Evolutionary conservation across 805 yeast genomes (phyloP), one percentile per base, ranked within the genome.

Genomic region (Pichia californica): DNA sequence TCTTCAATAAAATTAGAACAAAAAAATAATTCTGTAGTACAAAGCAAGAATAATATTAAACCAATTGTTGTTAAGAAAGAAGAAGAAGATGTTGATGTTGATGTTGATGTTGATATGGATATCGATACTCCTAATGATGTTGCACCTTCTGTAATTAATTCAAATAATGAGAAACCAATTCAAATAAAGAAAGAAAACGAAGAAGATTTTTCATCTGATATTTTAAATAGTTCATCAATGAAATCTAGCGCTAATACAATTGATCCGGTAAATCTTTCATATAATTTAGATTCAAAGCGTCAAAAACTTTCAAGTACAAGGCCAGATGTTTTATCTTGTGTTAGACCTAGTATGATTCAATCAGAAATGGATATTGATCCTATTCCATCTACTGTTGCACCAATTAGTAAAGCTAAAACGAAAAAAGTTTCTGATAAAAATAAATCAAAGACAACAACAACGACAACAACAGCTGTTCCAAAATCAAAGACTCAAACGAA

Each of bases 211-310:
- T 25, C 27, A 8, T 25, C 27, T 25, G 7, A 8, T 27, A n/a
- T 25, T 9, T 29, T 38, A 5, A 25, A 8, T n/a, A n/a, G n/a
- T n/a, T n/a, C n/a, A n/a, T n/a, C n/a, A n/a, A n/a, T n/a, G n/a
- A n/a, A 35, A 31, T 46, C 28, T 15, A 27, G 43, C 43, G 43
- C 62, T 5, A 54, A 43, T 39, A 56, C 63, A 4, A 58, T 55
- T 31, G 66, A 63, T 48, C 66, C 68, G 8, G 53, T 57, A 25
- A 59, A 58, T 40, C 47, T 63, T 19, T 58, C 63, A 18, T 63
- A 58, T 43, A 54, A 49, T 28, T 48, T 62, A 36, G 64, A 62
- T 10, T 47, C 58, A 8, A 61, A 63, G 45, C 54, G 65, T 42
- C 36, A 61, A 57, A 44, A 55, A 42, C 16, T 31, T n/a, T 10